Evolutionary conservation across 176 grass and related monocot species (phyloP), one percentile per base, ranked within the genome.

Genomic region (Stipa capillata): DNA sequence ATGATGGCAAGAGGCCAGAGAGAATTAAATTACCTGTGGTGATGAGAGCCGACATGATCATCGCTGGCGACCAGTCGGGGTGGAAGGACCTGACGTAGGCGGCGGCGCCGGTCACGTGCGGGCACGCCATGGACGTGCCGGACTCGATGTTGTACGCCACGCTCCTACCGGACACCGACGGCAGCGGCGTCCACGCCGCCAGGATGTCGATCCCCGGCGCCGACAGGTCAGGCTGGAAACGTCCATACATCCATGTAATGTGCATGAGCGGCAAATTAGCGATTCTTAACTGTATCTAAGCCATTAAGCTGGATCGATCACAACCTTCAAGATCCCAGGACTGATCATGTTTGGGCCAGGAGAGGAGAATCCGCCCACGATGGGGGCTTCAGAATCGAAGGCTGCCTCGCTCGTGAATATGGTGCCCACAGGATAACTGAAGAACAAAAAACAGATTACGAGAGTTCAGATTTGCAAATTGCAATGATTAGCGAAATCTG

Each of bases 51-150:
- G 88, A 86, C 79, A 79, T 83, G 73, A 90, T 74, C 65, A 82
- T 72, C 0, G 74, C 79, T 10, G 79, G 79, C 8, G 88, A 83
- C 88, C 88, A 90, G 42, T 56, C 72, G 1, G 58, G 79, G 68
- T 90, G 84, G 51, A 83, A 56, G 0, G 67, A 79, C 75, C 75
- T 90, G 51, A 90, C 51, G 20, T 75, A 90, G 1, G 84, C 84
- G 16, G 76, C 84, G 29, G 36, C 67, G 15, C 84, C 84, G 8
- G 34, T 59, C 0, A 41, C 65, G 40, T 85, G 83, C 20, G 86
- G 81, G 75, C 71, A 70, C 29, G 86, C 74, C 81, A 88, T 88
- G 48, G 86, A 88, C 17, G 86, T 88, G n/a, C 86, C 86, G 0
- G 80, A 84, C 48, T 45, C 10, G 74, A 88, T 75, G 76, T 69